These are phyloP conservation scores for Phaffomyces thermotolerans DNA, from an alignment of 805 yeast genomes.

Conservation along the genomic window DNA sequence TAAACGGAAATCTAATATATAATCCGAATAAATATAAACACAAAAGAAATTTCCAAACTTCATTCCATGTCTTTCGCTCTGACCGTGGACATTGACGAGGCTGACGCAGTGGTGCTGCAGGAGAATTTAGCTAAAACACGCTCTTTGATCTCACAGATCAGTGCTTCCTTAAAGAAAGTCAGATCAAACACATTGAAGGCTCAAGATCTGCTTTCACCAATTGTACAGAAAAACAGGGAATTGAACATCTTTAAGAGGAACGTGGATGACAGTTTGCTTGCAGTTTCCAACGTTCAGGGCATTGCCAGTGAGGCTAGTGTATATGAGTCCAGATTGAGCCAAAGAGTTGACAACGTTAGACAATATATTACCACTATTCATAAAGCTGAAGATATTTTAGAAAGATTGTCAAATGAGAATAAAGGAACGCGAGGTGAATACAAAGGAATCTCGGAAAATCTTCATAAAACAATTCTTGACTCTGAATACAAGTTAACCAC, in stretches of 20 bases:
- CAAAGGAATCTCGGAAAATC: conserved; percentile 57
- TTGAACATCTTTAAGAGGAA: conserved; percentile 49
- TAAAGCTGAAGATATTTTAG: conserved; percentile 39
- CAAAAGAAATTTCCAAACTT: too few relatives aligned
- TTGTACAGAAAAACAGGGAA: conserved; percentile 53
- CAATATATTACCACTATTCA: conserved; percentile 34
- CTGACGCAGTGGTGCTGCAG: conserved; percentile 75
- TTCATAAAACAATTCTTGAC: conserved; percentile 46
- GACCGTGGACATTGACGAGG: conserved; percentile 59
- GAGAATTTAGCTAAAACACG: conserved; percentile 60
- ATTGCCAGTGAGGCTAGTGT: conserved; percentile 38
- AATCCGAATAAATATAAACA: too few relatives aligned
- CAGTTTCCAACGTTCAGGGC: conserved; percentile 43
- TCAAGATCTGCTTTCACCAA: conserved; percentile 61
- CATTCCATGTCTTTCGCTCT: conserved; percentile 7
- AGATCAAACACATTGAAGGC: conserved; percentile 48
- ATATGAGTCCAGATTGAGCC: conserved; percentile 30
- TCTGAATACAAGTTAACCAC: conserved; percentile 49
- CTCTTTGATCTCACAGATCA: conserved; percentile 46
- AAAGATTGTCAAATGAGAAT: conserved; percentile 29
- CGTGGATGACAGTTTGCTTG: conserved; percentile 45
- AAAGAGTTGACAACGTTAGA: conserved; percentile 26
- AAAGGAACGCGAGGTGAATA: conserved; percentile 33
- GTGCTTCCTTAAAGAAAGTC: conserved; percentile 47
- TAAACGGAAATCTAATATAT: too few relatives aligned